These are phyloP conservation scores for Royoungia palumana DNA, from an alignment of 768 basidiomycete genomes.

Conservation along the genomic window DNA sequence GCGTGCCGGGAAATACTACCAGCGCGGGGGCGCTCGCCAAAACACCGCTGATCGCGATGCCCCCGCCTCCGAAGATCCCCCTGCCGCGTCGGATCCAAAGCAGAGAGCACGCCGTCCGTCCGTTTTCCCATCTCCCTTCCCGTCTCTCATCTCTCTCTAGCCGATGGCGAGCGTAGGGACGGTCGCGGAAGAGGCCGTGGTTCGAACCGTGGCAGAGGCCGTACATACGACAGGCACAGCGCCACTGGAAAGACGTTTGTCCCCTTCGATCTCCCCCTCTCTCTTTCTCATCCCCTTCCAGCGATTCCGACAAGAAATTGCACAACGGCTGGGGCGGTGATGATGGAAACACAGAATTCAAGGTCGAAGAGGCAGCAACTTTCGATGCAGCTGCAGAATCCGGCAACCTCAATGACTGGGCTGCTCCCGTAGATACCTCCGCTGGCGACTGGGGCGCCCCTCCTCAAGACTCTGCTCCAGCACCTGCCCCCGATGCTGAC, in stretches of 20 bases:
- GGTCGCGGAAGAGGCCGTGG: conserved; percentile 44
- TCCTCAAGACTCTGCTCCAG: conserved; percentile 27
- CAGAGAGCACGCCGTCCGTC: conserved; percentile 33
- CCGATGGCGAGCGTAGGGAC: conserved; percentile 45
- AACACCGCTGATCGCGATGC: conserved; percentile 39
- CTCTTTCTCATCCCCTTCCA: conserved; percentile 30
- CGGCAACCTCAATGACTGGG: conserved; percentile 36
- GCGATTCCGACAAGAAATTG: conserved; percentile 93
- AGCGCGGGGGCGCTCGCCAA: conserved; percentile 53
- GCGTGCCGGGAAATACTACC: conserved; percentile 68
- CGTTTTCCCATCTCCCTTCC: neutral
- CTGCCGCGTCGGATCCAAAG: conserved; percentile 31
- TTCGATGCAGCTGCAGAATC: conserved; percentile 64
- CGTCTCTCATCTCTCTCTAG: conserved; percentile 18
- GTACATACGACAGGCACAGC: conserved; percentile 83
- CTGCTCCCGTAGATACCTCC: conserved; percentile 11
- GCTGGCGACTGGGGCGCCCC: conserved; percentile 31
- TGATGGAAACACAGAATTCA: conserved; percentile 79
- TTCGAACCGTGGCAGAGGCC: conserved; percentile 56
- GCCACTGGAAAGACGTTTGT: conserved; percentile 80
- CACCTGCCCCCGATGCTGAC: conserved; percentile 31
- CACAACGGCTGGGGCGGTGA: conserved; percentile 96
- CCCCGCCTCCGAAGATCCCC: conserved; percentile 36
- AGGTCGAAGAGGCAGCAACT: conserved; percentile 71
- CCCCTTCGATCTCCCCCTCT: neutral